Base-by-base conservation (phyloP, 768 basidiomycete genomes). In the Termitomyces sp. region DNA sequence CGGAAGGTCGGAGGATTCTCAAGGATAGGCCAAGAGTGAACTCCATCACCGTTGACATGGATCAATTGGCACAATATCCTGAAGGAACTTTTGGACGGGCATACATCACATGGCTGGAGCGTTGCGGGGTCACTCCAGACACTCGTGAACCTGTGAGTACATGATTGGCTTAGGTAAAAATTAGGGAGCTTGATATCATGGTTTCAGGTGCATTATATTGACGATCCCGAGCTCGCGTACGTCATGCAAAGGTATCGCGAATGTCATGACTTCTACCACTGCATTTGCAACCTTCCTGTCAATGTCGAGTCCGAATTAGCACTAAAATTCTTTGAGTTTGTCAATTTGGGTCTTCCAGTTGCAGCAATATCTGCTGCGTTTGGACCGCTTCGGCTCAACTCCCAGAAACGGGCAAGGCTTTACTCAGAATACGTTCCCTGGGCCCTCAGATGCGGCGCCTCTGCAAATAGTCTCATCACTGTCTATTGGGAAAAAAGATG, bases 201-300 rank as follows among this genome's bases (percentile, higher is more conserved):
- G 35, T 19, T 54, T 26, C 64, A 98, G 95, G 95, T 97, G 6
- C 91, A 87, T 62, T 98, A 98, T 66, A 87, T 98, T 55, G 83
- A 89, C 66, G 93, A 98, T 65, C 94, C 94, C 2, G 95, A 97
- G 65, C 82, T 97, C 11, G 97, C 97, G 26, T 98, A 97, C 70
- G 91, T 98, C 54, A 93, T 99, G 89, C 92, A 95, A 63, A 87
- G 96, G 50, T 99, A 98, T 70, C 87, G 96, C 26, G 95, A 99
- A 73, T 96, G 90, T 61, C 97, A 99, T 71, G 96, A 99, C 73
- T 88, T 98, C 63, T 97, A 98, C 67, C 97, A 99, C 67, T 91
- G 91, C 65, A 80, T 98, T 58, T 86, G 85, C 73, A 84, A 84
- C 63, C 79, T 98, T 9, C 94, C 94, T 0, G 93, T 98, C 56